Percentiles rank a stretch among this genome's conserved stretches.
These are phyloP conservation scores for Megacollybia marginata DNA, from an alignment of 768 basidiomycete genomes.

Conservation along the genomic window DNA sequence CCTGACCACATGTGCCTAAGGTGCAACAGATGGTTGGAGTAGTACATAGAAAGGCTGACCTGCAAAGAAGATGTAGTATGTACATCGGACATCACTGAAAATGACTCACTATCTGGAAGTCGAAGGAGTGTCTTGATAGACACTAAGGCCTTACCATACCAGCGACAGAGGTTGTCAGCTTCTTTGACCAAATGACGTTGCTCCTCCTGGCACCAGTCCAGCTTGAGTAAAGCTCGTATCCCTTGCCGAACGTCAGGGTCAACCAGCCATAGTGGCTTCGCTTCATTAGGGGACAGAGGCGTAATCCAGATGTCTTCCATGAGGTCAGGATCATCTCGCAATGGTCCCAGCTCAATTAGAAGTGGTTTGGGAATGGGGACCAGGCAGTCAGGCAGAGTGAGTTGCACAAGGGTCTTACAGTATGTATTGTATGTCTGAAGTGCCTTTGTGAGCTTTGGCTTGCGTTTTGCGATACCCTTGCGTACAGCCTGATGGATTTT, in stretches of 20 bases:
- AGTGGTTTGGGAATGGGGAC: not conserved
- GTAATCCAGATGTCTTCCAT: not conserved
- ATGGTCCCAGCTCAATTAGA: not conserved
- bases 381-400: not conserved
- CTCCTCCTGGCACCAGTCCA: conserved; percentile 7
- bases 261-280: not conserved
- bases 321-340: not conserved
- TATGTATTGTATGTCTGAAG: not conserved
- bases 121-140: not conserved
- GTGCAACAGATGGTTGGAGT: too few species aligned
- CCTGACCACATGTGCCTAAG: too few species aligned
- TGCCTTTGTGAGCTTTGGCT: not conserved
- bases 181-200: not conserved
- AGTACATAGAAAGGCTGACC: too few species aligned
- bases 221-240: conserved; percentile 5
- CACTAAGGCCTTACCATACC: not conserved
- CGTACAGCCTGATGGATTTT: not conserved
- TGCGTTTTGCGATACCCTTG: not conserved
- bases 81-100: too few species aligned
- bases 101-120: not conserved
- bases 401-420: too few species aligned
- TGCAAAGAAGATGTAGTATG: too few species aligned
- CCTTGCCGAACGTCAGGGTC: conserved; percentile 1
- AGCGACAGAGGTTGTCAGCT: conserved; percentile 4
- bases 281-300: not conserved